These are phyloP conservation scores for Choanephora cucurbitarum DNA, from an alignment of 371 early-diverging fungal species.

Conservation along the genomic window DNA sequence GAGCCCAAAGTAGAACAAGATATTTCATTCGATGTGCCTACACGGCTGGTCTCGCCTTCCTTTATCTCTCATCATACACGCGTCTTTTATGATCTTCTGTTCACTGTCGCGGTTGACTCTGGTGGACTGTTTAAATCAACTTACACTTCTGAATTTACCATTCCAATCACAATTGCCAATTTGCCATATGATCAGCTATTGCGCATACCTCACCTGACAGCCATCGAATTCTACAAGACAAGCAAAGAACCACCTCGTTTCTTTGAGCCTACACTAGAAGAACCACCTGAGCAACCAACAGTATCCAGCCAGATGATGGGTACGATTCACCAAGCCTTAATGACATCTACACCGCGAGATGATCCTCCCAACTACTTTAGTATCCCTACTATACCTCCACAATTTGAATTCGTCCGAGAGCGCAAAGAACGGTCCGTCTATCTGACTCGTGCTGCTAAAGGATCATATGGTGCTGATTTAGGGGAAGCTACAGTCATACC, in stretches of 20 bases:
- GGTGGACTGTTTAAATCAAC: constrained; percentile 38
- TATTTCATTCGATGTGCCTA: constrained; percentile 42
- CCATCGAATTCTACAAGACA: constrained; percentile 31
- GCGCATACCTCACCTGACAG: constrained; percentile 42
- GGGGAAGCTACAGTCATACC: constrained; percentile 33
- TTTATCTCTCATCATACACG: constrained; percentile 46
- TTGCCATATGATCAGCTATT: constrained; percentile 43
- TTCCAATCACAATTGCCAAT: constrained; percentile 47
- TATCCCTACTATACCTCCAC: constrained; percentile 37
- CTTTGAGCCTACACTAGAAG: constrained; percentile 44
- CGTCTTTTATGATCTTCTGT: constrained; percentile 44
- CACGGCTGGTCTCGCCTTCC: constrained; percentile 48
- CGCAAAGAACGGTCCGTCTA: constrained; percentile 43
- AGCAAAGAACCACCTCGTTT: constrained; percentile 41
- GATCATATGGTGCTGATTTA: constrained; percentile 28
- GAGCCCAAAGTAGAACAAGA: constrained; percentile 18
- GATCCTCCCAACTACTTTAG: constrained; percentile 52
- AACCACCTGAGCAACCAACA: constrained; percentile 33
- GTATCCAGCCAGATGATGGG: constrained; percentile 27
- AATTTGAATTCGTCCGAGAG: constrained; percentile 33
- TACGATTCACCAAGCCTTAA: constrained; percentile 24
- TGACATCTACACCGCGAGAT: constrained; percentile 36
- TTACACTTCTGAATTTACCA: constrained; percentile 34
- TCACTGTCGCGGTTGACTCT: constrained; percentile 29
- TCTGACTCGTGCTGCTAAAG: constrained; percentile 33